Conservation (phyloP, 2,329 filamentous ascomycete species). For the Xylariales sp. region DNA sequence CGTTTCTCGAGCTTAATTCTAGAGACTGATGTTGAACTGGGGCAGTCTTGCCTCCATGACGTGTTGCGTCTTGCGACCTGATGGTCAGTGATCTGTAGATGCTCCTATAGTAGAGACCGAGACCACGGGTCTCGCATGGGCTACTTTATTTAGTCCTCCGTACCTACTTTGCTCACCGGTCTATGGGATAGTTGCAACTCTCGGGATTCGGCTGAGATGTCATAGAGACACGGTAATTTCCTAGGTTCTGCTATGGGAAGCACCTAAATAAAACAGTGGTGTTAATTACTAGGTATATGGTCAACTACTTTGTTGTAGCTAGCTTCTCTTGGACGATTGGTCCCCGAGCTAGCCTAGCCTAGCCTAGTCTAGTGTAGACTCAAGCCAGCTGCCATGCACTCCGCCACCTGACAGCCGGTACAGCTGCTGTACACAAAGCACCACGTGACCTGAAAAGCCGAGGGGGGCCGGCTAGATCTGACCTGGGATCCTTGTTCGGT, state of each 20-base stretch:
- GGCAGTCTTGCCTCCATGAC: not conserved
- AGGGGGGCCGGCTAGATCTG: not conserved
- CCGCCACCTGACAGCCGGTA: not conserved
- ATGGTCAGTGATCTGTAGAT: not conserved
- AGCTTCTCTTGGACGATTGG: no score
- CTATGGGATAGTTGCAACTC: not conserved
- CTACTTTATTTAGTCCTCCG: not conserved
- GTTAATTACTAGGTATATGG: no score
- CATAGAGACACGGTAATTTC: not conserved
- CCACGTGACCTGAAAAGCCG: conserved; percentile 27
- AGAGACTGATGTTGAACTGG: not conserved
- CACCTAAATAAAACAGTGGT: not conserved
- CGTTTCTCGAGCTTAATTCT: not conserved
- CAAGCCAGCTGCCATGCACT: not conserved
- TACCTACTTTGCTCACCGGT: not conserved
- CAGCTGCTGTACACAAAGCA: not conserved
- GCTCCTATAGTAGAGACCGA: not conserved
- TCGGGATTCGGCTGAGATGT: not conserved
- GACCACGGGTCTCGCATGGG: not conserved
- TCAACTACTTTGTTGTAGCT: no score
- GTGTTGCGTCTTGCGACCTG: not conserved
- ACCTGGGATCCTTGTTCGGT: conserved; percentile 10
- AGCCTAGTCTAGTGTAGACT: no score
- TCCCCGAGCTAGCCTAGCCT: no score
- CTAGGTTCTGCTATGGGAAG: not conserved